These are phyloP conservation scores for Solanum medicagineum DNA, from an alignment of 257 asterid species.

Conservation along the genomic window DNA sequence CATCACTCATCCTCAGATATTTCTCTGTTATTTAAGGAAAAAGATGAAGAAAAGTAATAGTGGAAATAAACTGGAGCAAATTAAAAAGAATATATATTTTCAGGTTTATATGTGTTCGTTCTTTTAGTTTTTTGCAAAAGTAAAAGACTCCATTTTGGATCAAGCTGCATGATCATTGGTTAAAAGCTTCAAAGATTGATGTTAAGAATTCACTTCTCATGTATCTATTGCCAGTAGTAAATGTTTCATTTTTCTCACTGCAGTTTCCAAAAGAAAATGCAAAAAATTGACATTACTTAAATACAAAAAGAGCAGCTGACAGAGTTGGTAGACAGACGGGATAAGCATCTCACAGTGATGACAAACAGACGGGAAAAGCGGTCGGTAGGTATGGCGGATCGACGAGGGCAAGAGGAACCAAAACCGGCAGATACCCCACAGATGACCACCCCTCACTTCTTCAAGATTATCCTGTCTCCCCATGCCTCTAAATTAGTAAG, in stretches of 20 bases:
- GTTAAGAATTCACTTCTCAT: not conserved
- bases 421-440: not conserved
- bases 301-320: not conserved
- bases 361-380: not conserved
- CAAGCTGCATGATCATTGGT: not conserved
- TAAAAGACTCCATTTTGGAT: not conserved
- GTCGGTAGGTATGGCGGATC: not conserved
- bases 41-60: not conserved
- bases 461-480: not conserved
- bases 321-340: not conserved
- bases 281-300: not conserved
- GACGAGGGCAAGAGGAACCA: not conserved
- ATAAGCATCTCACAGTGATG: not conserved
- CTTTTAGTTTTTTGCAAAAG: not conserved
- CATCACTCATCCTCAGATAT: not conserved
- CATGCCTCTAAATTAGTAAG: not conserved
- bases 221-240: not conserved
- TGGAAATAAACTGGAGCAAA: not conserved
- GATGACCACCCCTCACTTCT: not conserved
- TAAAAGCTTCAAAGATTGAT: not conserved
- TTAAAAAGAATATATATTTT: not conserved
- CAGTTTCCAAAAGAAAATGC: not conserved
- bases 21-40: not conserved
- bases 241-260: not conserved
- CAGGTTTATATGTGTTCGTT: not conserved